Evolutionary conservation across 148 eudicot genomes (phyloP), one percentile per base, ranked within the genome.

Genomic region (Silene conica): DNA sequence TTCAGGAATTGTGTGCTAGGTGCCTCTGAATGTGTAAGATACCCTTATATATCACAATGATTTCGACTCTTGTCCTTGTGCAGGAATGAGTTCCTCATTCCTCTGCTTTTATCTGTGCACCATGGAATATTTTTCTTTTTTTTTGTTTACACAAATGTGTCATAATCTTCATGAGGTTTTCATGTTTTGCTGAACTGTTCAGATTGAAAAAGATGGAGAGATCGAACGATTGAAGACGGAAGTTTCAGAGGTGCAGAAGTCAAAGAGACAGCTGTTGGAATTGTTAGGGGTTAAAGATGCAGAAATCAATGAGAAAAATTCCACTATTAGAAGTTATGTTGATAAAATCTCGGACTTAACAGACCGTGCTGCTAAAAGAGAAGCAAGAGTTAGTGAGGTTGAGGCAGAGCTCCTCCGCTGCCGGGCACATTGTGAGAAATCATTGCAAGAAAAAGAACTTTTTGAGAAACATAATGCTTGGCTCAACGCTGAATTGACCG

Each of bases 171-270:
- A 11, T 19, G 46, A 41, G 56, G 14, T 41, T 57, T 38, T 74
- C 45, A 41, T 52, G 16, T 69, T 72, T 67, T 22, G 58, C 34
- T 54, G 58, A 64, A 15, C 77, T 75, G 71, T 78, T 69, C 55
- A 96, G 99, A 87, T 88, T 77, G 91, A 84, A 67, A 89, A 89
- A 76, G 94, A 92, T 80, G 97, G 97, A 67, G 97, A 89, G 76
- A 77, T 89, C 18, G 96, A 96, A 80, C 83, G 96, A 61, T 66
- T 90, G 78, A 74, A 83, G 1, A 79, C 86, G 12, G 92, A 90
- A 77, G 86, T 84, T 19, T 84, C 89, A 6, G 94, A 96, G 80
- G 83, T 89, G 71, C 92, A 87, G 56, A 87, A 85, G 78, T 90
- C 99, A 0, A 96, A 90, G 81, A 90, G 94, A 83, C 96, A 96